Evolutionary conservation across 75 land plant genomes (phyloP), one percentile per base, ranked within the genome.

Genomic region (Chamaecyparis obtusa): DNA sequence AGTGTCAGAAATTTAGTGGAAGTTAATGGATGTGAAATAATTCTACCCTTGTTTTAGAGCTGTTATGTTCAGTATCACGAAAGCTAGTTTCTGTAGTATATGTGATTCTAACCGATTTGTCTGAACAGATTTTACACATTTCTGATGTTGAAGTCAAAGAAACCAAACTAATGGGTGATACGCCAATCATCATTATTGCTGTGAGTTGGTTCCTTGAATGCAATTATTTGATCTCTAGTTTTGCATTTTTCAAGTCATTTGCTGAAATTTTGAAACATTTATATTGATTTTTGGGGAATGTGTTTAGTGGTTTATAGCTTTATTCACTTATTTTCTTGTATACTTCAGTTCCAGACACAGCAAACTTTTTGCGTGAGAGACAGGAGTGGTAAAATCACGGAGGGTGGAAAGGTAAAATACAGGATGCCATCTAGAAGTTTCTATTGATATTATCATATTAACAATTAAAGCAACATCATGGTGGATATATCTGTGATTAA

Each of bases 321-420:
- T 57, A 37, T 86, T 87, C 87, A 36, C 64, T 69, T 37, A 13
- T 67, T 77, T 49, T 84, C 27, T 67, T 64, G n/a, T 11, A 3
- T 24, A 44, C 86, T 16, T 46, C 90, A 97, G 99, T 97, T 97
- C 88, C 99, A 97, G 90, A 97, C 99, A 33, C 99, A 97, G 87
- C 97, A 96, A 86, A 93, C 94, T 36, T 91, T 94, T 56, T 97
- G 99, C 83, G 94, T 94, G 51, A 96, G 98, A 54, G 98, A 96
- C 83, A 91, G 88, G 87, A 37, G 87, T 83, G 99, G 99, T 39
- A 69, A 88, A 46, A 92, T 97, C 48, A 94, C 89, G 0, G 94
- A 95, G 87, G 99, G 99, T 9, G 96, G 97, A 51, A 86, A 93
- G 96, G 99, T 95, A 91, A 91, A 33, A 79, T 11, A 35, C 27